A percentile compares a stretch with the other conserved stretches of the same genome.
Evolutionary conservation across 768 basidiomycete genomes (phyloP).

Genomic region (Dentipellis sp.): DNA sequence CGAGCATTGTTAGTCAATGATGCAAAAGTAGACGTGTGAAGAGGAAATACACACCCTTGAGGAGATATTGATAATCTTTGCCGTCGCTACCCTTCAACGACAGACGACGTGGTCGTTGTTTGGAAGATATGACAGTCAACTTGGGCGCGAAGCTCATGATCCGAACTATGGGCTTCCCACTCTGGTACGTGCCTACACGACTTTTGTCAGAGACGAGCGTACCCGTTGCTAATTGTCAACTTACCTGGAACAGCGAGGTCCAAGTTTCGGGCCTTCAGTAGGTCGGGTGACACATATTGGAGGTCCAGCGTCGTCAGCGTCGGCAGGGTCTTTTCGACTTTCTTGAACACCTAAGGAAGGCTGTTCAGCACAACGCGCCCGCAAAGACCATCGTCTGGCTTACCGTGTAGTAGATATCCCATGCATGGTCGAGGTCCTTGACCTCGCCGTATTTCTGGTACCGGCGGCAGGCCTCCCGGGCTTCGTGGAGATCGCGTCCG

Average conservation of each 20-base stretch:
- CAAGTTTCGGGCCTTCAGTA: constrained; percentile 81
- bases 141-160: constrained; percentile 85
- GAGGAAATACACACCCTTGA: constrained; percentile 59
- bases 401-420: constrained; percentile 97
- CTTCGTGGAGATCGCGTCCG: constrained; percentile 85
- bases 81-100: constrained; percentile 87
- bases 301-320: constrained; percentile 84
- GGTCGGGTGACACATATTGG: constrained; percentile 92
- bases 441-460: constrained; percentile 83
- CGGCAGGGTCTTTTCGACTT: constrained; percentile 89
- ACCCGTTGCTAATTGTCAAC: constrained; percentile 8
- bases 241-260: constrained; percentile 94
- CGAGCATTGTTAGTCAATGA: neutral
- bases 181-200: constrained; percentile 77
- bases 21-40: neutral
- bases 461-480: constrained; percentile 81
- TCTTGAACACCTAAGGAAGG: constrained; percentile 74
- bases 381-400: constrained; percentile 14
- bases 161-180: constrained; percentile 71
- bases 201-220: neutral
- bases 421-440: constrained; percentile 89
- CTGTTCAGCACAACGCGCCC: no score
- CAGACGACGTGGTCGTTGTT: constrained; percentile 89
- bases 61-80: constrained; percentile 80
- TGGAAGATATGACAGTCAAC: constrained; percentile 89